Evolutionary conservation across 768 basidiomycete genomes (phyloP).

Genomic region (Asterophora lycoperdoides): DNA sequence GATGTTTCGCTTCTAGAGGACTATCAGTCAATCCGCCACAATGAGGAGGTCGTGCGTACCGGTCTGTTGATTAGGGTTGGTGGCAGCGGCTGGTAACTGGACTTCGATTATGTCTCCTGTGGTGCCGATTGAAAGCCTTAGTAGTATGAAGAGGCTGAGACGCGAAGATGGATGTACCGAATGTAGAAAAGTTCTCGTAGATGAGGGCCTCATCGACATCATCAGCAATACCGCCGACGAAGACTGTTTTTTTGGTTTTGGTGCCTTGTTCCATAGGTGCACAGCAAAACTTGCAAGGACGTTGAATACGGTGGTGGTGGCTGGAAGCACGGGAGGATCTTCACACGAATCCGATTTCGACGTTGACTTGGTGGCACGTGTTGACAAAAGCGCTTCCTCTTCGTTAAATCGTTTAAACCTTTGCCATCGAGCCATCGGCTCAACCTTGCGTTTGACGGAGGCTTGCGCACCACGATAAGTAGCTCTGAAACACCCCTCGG

Average conservation of each 20-base stretch:
- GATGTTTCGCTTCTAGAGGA: slow-evolving; percentile 64
- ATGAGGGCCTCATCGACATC: slow-evolving; percentile 78
- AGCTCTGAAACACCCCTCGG: not conserved
- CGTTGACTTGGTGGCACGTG: slow-evolving; percentile 31
- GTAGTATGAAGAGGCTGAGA: not conserved
- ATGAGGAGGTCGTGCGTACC: slow-evolving; percentile 34
- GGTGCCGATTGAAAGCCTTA: slow-evolving; percentile 9
- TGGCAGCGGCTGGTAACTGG: slow-evolving; percentile 75
- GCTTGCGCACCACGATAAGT: not conserved
- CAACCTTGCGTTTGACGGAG: no score
- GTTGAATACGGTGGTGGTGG: not conserved
- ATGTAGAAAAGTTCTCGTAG: slow-evolving; percentile 78
- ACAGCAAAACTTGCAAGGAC: not conserved
- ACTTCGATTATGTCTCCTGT: slow-evolving; percentile 92
- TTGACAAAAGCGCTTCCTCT: no score
- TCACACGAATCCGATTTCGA: no score
- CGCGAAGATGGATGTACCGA: slow-evolving; percentile 53
- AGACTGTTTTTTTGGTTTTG: slow-evolving; percentile 81
- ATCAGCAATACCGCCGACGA: slow-evolving; percentile 78
- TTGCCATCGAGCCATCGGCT: no score
- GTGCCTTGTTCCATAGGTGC: slow-evolving; percentile 72
- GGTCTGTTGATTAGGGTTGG: slow-evolving; percentile 60
- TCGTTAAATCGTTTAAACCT: no score
- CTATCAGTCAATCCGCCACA: slow-evolving; percentile 3
- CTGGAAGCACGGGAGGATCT: slow-evolving; percentile 29